A percentile compares a stretch with the other conserved stretches of the same genome.
Conservation (phyloP, 2,329 filamentous ascomycete species). For the Ascomycota sp. region DNA sequence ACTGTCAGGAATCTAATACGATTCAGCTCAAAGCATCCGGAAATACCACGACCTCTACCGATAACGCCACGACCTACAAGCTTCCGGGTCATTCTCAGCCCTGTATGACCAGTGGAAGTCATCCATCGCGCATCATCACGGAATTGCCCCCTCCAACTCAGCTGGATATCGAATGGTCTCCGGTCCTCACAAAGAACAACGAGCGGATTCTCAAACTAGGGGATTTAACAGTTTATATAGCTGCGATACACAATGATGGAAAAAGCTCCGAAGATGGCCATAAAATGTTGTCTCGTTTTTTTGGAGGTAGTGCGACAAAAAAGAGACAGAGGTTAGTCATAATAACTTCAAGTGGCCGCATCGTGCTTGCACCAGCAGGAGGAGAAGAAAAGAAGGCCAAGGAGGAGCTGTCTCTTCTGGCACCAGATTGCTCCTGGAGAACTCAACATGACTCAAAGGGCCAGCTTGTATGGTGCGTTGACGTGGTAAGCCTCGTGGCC, state of each 20-base stretch:
- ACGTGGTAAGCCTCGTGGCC: slow-evolving; percentile 50
- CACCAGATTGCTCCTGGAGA: slow-evolving; percentile 56
- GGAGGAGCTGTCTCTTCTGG: slow-evolving; percentile 69
- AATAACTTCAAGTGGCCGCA: slow-evolving; percentile 77
- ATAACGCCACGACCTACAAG: too few relatives aligned
- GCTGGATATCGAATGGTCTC: slow-evolving; percentile 95
- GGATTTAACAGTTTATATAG: slow-evolving; percentile 67
- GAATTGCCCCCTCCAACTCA: slow-evolving; percentile 93
- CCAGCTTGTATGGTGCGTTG: slow-evolving; percentile 70
- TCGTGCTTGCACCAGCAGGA: slow-evolving; percentile 76
- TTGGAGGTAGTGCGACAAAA: slow-evolving; percentile 76
- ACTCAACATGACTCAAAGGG: slow-evolving; percentile 74
- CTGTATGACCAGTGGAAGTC: slow-evolving; percentile 21
- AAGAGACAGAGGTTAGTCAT: slow-evolving; percentile 86
- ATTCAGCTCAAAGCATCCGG: slow-evolving; percentile 64
- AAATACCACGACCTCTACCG: too few relatives aligned
- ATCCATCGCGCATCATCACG: slow-evolving; percentile 70
- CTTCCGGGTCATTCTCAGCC: slow-evolving; percentile 17
- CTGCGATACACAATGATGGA: slow-evolving; percentile 50
- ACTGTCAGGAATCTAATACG: slow-evolving; percentile 48
- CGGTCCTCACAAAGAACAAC: slow-evolving; percentile 74
- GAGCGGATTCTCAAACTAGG: slow-evolving; percentile 89
- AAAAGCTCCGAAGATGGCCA: slow-evolving; percentile 54
- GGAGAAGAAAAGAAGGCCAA: slow-evolving; percentile 95
- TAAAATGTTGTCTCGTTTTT: slow-evolving; percentile 85